Percentiles rank a stretch among this genome's conserved stretches.
Conservation (phyloP, 1,139 yeast species). For the Geotrichum restrictum region DNA sequence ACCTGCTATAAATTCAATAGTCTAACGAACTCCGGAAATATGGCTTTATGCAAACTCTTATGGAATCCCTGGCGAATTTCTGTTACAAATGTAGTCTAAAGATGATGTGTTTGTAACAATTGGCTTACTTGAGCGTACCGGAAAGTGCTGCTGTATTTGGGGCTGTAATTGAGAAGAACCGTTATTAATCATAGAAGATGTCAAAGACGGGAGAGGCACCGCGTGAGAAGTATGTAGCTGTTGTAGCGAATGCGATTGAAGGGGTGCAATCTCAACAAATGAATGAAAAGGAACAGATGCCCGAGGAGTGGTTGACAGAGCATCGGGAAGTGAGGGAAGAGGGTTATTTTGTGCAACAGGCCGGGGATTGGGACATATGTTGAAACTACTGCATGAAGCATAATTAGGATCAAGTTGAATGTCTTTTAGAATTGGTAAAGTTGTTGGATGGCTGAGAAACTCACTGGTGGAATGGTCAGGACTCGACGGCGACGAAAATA, state of each 20-base stretch:
- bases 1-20: no score
- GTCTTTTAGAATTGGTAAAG: background rate
- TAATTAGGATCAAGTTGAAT: background rate
- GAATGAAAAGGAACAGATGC: background rate
- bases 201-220: conserved; percentile 13
- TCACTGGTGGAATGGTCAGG: background rate
- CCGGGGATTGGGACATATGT: background rate
- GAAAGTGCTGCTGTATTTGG: background rate
- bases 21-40: no score
- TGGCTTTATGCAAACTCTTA: no score
- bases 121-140: background rate
- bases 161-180: background rate
- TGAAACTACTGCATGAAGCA: background rate
- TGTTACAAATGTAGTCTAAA: conserved; percentile 3
- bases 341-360: background rate
- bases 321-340: conserved; percentile 15
- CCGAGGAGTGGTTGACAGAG: conserved; percentile 3
- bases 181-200: background rate
- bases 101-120: background rate
- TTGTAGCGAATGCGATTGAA: background rate
- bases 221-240: background rate
- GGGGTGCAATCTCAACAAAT: conserved; percentile 18
- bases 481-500: conserved; percentile 3
- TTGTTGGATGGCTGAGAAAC: background rate
- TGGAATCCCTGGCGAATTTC: background rate